Conservation (phyloP, 495 filamentous ascomycete species). For the Acidiella bohemica region DNA sequence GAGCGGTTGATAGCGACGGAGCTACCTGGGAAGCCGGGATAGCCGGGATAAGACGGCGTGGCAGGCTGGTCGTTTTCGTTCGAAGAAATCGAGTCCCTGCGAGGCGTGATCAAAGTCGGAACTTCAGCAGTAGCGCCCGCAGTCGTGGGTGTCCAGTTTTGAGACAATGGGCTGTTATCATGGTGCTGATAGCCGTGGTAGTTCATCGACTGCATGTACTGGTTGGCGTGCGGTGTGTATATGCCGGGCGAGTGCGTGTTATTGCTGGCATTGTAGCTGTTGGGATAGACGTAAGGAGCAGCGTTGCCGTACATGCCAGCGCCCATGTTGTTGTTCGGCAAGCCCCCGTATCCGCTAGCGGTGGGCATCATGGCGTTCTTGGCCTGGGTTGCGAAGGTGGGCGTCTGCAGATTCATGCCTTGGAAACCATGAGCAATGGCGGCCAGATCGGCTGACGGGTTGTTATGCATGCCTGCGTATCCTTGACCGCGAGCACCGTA, state of each 20-base stretch:
- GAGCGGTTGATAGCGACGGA: conserved; percentile 50
- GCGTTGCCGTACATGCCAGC: conserved; percentile 19
- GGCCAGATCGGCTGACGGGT: conserved; percentile 17
- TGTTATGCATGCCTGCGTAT: conserved; percentile 20
- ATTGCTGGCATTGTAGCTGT: conserved; percentile 18
- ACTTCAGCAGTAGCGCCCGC: conserved; percentile 28
- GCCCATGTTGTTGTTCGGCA: conserved; percentile 19
- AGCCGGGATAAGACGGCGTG: conserved; percentile 43
- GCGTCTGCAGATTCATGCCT: conserved; percentile 24
- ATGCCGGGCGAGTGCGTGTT: conserved; percentile 23
- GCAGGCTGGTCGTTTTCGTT: conserved; percentile 49
- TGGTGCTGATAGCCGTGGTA: conserved; percentile 27
- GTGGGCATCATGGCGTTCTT: conserved; percentile 22
- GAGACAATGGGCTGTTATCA: conserved; percentile 26
- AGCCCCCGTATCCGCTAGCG: conserved; percentile 21
- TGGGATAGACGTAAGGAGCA: conserved; percentile 20
- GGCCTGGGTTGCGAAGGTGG: conserved; percentile 23
- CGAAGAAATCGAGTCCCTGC: conserved; percentile 42
- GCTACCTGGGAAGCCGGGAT: conserved; percentile 29
- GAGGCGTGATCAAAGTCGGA: conserved; percentile 32
- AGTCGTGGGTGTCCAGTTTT: conserved; percentile 29
- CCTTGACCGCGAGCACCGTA: conserved; percentile 20
- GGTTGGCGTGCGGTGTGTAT: conserved; percentile 23
- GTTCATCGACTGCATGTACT: conserved; percentile 20
- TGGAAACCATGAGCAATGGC: conserved; percentile 23